phyloP scores from a whole-genome alignment of 139 green algal genomes.

The Chlorella sp. region DNA sequence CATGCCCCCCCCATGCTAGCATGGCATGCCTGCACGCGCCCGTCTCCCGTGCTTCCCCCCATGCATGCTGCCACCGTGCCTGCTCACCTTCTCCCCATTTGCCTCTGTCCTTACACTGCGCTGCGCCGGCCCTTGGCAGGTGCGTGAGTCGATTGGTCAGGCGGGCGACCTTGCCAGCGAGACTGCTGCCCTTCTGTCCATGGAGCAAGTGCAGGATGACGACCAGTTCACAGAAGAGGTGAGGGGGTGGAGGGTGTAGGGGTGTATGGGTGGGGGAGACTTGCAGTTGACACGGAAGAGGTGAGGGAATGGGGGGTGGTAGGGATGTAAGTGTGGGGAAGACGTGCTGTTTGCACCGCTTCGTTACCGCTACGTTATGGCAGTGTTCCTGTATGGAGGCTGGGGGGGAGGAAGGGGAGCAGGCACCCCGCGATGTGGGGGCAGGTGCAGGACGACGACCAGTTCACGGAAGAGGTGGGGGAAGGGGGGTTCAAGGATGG shows the following conservation, averaged over 20 bases:
- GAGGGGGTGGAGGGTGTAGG: not conserved
- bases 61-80: not conserved
- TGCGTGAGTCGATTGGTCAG: constrained; percentile 66
- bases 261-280: too few species aligned
- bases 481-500: too few species aligned
- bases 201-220: constrained; percentile 42
- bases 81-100: not conserved
- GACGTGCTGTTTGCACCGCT: too few species aligned
- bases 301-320: too few species aligned
- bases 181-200: constrained; percentile 38
- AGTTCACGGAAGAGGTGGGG: too few species aligned
- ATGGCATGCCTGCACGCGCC: not conserved
- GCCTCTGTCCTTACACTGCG: not conserved
- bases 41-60: not conserved
- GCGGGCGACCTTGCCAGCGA: constrained; percentile 53
- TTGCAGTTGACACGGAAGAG: too few species aligned
- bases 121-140: constrained; percentile 6
- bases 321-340: too few species aligned
- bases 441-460: too few species aligned
- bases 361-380: too few species aligned
- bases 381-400: not conserved
- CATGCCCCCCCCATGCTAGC: not conserved
- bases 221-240: constrained; percentile 54
- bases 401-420: not conserved
- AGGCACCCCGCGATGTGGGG: not conserved